These are phyloP conservation scores for Mrakia frigida DNA, from an alignment of 768 basidiomycete genomes.

Conservation along the genomic window DNA sequence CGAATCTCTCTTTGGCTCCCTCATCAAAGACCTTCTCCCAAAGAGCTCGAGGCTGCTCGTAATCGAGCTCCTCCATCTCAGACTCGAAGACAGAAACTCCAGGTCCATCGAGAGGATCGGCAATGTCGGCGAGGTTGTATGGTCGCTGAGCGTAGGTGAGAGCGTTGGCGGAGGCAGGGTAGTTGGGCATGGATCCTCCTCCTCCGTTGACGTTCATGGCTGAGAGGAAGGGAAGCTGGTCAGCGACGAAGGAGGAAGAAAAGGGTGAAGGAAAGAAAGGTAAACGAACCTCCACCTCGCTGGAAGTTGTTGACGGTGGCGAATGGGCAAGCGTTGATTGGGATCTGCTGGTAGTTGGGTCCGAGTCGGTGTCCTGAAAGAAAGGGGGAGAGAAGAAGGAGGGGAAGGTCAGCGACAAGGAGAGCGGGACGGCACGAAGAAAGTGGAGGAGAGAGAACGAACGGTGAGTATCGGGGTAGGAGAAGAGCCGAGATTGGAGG, in stretches of 20 bases:
- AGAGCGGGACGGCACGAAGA: background rate
- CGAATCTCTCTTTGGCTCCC: background rate
- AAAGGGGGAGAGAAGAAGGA: background rate
- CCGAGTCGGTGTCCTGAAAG: conserved; percentile 11
- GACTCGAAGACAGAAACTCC: conserved; percentile 52
- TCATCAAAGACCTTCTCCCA: background rate
- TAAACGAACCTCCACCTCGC: conserved; percentile 53
- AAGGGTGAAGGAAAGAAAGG: background rate
- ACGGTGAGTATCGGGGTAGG: conserved; percentile 57
- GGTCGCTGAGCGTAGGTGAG: conserved; percentile 55
- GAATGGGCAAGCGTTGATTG: conserved; percentile 69
- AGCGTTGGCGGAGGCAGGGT: conserved; percentile 70
- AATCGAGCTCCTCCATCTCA: conserved; percentile 55
- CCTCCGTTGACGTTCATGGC: conserved; percentile 44
- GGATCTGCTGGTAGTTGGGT: conserved; percentile 60
- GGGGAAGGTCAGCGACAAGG: background rate
- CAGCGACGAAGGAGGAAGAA: background rate
- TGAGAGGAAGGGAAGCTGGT: background rate
- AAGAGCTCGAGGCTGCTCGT: background rate
- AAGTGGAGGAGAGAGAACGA: background rate
- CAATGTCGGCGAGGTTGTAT: conserved; percentile 24
- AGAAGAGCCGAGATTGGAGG: conserved; percentile 89
- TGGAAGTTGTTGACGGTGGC: conserved; percentile 52
- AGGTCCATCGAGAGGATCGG: conserved; percentile 16
- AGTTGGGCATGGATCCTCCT: conserved; percentile 82